phyloP scores from a whole-genome alignment of 75 land plant genomes.

The Cunninghamia lanceolata region DNA sequence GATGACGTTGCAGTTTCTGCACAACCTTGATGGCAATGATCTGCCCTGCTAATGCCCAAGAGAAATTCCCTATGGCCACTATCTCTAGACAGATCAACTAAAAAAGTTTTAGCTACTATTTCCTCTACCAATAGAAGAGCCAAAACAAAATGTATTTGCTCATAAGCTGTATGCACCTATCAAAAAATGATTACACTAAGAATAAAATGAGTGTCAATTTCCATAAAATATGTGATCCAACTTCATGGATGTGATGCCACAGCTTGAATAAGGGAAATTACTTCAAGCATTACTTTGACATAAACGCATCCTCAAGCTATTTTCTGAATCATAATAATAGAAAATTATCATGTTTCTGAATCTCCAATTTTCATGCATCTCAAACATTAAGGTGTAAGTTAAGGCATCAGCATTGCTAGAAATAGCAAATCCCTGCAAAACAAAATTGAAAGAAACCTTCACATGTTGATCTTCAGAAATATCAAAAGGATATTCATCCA shows the following conservation, averaged over 20 bases:
- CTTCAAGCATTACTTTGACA: neutral
- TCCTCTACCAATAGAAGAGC: neutral
- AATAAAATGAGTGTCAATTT: neutral
- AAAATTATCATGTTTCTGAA: neutral
- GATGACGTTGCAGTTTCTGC: neutral
- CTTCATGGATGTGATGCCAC: neutral
- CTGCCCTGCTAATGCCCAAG: neutral
- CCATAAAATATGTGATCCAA: neutral
- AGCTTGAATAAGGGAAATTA: neutral
- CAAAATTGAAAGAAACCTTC: neutral
- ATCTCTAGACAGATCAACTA: neutral
- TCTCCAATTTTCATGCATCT: neutral
- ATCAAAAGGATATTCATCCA: neutral
- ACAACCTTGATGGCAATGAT: neutral
- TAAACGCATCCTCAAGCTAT: neutral
- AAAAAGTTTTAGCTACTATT: neutral
- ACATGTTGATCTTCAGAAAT: neutral
- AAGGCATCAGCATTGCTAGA: neutral
- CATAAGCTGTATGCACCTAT: neutral
- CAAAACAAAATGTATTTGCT: neutral
- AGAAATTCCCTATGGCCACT: neutral
- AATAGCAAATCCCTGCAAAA: neutral
- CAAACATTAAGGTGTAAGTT: neutral
- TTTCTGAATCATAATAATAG: neutral
- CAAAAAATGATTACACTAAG: neutral